Evolutionary conservation across 2,329 filamentous ascomycete genomes (phyloP), one percentile per base, ranked within the genome.

Genomic region (Albophoma yamanashiensis): DNA sequence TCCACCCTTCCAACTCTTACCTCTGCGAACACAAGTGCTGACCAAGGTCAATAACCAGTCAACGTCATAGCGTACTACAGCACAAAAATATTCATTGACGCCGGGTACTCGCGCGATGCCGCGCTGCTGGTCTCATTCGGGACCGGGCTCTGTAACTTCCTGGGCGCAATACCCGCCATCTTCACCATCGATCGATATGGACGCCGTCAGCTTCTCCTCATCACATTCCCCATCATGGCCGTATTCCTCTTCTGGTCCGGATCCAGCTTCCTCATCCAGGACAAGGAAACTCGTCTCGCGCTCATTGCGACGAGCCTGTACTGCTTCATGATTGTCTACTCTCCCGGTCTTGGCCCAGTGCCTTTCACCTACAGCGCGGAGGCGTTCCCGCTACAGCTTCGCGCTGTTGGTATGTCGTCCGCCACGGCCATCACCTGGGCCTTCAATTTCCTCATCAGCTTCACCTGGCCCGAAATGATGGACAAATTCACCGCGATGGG

Each of bases 311-410:
- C 69, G 0, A 74, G 74, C 0, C 69, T 77, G 1, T 77, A 76
- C 61, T 61, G 75, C 5, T 77, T 77, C 58, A 74, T 73, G 64
- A 70, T 72, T 1, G 68, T 75, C 15, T 77, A 77, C 64, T 76
- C 74, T 0, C 80, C 81, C 0, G 82, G 82, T 20, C 79, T 82
- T 56, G 82, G 82, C 0, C 81, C 82, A 0, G 82, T 85, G 0
- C 82, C 82, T 0, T 84, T 84, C 64, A 84, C 82, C 0, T 85
- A 85, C 67, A 82, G 79, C 0, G 82, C 82, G 1, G 82, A 85
- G 64, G 82, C 81, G 0, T 84, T 84, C 63, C 82, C 82, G 0
- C 70, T 84, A 0, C 82, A 83, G 53, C 77, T 84, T 14, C 77
- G 82, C 56, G 79, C 79, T 12, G 76, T 82, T 58, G 81, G 81